These are phyloP conservation scores for Penicillium aurantiogriseum DNA, from an alignment of 2,329 filamentous ascomycete species.

Conservation along the genomic window DNA sequence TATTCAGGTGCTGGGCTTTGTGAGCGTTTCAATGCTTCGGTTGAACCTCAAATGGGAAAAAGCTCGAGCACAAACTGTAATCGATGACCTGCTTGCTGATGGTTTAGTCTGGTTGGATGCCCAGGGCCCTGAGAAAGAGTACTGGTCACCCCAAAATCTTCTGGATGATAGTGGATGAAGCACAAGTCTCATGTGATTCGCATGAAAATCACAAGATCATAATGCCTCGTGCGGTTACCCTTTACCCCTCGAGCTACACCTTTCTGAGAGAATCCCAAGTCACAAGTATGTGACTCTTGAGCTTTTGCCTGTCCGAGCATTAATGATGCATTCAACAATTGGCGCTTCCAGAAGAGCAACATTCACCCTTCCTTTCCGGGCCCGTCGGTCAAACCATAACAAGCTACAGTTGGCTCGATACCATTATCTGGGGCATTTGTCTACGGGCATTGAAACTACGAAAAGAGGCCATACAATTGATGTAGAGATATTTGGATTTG, in stretches of 20 bases:
- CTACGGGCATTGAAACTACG: neutral
- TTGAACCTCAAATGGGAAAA: conserved; percentile 82
- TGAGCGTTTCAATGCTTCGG: conserved; percentile 85
- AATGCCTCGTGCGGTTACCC: neutral
- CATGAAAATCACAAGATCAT: neutral
- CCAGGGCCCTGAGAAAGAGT: conserved; percentile 83
- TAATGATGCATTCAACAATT: neutral
- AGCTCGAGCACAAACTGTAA: conserved; percentile 79
- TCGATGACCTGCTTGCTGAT: conserved; percentile 85
- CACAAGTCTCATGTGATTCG: neutral
- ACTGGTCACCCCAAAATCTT: conserved; percentile 65
- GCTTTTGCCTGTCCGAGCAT: neutral
- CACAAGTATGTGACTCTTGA: neutral
- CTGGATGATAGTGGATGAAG: conserved; percentile 43
- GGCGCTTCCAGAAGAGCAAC: neutral
- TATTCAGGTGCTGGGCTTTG: conserved; percentile 83
- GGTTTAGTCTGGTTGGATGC: conserved; percentile 93
- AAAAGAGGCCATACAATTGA: neutral
- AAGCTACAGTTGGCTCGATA: neutral
- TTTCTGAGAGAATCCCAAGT: neutral
- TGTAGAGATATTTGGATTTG: no score
- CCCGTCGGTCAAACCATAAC: neutral
- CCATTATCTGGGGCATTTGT: neutral
- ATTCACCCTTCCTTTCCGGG: neutral
- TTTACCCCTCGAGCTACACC: neutral